Percentiles rank a stretch among this genome's conserved stretches.
Conservation (phyloP, 2,329 filamentous ascomycete genomes). For the Tolypocladium album region DNA sequence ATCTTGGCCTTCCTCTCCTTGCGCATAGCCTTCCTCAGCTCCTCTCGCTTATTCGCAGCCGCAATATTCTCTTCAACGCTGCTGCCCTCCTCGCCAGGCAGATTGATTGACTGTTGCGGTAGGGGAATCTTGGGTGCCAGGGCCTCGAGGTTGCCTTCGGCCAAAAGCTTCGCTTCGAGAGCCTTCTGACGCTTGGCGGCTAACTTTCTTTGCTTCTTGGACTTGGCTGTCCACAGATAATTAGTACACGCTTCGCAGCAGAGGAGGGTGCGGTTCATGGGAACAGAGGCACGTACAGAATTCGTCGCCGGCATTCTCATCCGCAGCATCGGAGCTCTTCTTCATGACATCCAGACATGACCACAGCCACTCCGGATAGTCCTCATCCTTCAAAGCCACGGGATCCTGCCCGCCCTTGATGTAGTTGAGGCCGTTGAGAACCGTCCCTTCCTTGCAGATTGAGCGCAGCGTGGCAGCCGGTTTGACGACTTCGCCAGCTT, state of each 20-base stretch:
- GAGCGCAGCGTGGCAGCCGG: constrained; percentile 25
- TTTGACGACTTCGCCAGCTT: constrained; percentile 19
- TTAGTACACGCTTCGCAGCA: not conserved
- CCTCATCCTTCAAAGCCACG: constrained; percentile 60
- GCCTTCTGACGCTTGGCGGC: constrained; percentile 55
- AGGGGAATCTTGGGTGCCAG: constrained; percentile 61
- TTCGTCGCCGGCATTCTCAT: constrained; percentile 55
- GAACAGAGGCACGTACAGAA: constrained; percentile 53
- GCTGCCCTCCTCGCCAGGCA: constrained; percentile 41
- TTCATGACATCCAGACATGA: constrained; percentile 53
- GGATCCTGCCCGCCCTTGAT: constrained; percentile 64
- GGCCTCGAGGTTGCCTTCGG: constrained; percentile 54
- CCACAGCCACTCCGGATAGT: constrained; percentile 79
- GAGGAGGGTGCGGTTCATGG: not conserved
- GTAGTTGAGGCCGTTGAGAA: constrained; percentile 66
- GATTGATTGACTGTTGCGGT: constrained; percentile 67
- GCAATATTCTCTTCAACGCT: constrained; percentile 32
- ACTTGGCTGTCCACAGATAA: constrained; percentile 51
- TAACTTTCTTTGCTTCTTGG: constrained; percentile 65
- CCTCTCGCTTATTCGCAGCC: constrained; percentile 42
- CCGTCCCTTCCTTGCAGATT: constrained; percentile 55
- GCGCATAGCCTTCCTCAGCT: constrained; percentile 61
- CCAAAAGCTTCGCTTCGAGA: constrained; percentile 47
- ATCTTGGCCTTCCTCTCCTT: constrained; percentile 65
- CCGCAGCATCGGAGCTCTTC: constrained; percentile 36